Evolutionary conservation across 768 basidiomycete genomes (phyloP), one percentile per base, ranked within the genome.

Genomic region (Suillus subaureus): DNA sequence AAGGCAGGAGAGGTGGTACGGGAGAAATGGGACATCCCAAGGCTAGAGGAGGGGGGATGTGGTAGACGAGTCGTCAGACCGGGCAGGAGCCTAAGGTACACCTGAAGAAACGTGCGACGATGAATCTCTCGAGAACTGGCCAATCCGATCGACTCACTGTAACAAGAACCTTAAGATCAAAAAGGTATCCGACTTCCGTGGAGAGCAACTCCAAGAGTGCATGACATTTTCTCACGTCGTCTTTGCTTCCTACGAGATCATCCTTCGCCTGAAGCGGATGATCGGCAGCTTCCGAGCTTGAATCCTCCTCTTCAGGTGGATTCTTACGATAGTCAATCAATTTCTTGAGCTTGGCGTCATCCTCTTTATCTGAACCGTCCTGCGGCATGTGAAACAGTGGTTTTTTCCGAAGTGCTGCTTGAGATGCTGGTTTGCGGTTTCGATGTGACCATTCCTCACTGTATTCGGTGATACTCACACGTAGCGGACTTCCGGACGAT

Each of bases 101-200:
- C 85, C 92, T 94, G 68, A 58, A 71, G 52, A 43, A 42, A 33
- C 39, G 26, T 13, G 26, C 11, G 18, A 60, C n/a, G 21, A 31
- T 60, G 6, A 60, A 28, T 16, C 16, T 23, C 18, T 35, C 26
- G 37, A 28, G 26, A 61, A 35, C n/a, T 61, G 13, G 37, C n/a
- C 28, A 23, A 62, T 35, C 61, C 33, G 61, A 31, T 1, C 39
- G n/a, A 77, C 84, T 66, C 74, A 94, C 94, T 68, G 84, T 83
- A 64, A 94, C 91, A 52, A 99, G 83, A 11, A 85, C 85, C 66
- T 88, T 85, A 71, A 98, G 77, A 77, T 96, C 94, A 61, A 83
- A 74, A 11, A 95, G 83, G 75, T 98, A 99, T 8, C 87, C 87
- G 23, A 87, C 80, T 80, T 99, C 97, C 1, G 95, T 96, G 64